phyloP scores from a whole-genome alignment of 2,329 filamentous ascomycete genomes.

The Trematosphaeria pertusa region DNA sequence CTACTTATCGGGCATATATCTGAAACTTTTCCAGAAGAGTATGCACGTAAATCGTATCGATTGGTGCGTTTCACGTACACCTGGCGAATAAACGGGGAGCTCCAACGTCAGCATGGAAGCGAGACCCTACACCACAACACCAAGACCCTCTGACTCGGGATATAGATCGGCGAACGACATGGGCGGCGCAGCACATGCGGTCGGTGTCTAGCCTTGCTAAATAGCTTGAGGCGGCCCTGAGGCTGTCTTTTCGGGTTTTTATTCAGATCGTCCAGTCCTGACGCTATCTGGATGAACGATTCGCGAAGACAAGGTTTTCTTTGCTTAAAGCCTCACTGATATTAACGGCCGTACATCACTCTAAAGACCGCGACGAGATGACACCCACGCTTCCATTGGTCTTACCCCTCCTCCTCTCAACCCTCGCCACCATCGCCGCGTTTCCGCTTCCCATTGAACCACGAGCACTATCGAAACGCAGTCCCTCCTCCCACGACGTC shows the following conservation, averaged over 20 bases:
- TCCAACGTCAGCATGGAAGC: conserved; percentile 15
- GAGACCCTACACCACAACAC: conserved; percentile 1
- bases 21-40: neutral
- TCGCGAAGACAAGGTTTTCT: too few relatives aligned
- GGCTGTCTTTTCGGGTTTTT: too few relatives aligned
- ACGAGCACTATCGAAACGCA: conserved; percentile 5
- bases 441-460: conserved; percentile 4
- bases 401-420: conserved; percentile 2
- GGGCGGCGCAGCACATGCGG: conserved; percentile 11
- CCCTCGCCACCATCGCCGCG: conserved; percentile 2
- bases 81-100: conserved; percentile 2
- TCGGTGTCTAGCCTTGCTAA: too few relatives aligned
- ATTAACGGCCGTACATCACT: neutral
- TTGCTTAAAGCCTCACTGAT: conserved; percentile 4
- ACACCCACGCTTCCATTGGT: neutral
- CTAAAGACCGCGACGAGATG: neutral
- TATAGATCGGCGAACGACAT: neutral
- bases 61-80: conserved; percentile 4
- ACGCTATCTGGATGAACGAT: too few relatives aligned
- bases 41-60: neutral
- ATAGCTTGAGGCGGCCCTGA: too few relatives aligned
- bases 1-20: neutral
- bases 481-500: conserved; percentile 2
- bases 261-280: too few relatives aligned
- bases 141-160: conserved; percentile 4